These are phyloP conservation scores for Ramularia endophylla DNA, from an alignment of 2,329 filamentous ascomycete species.

Conservation along the genomic window DNA sequence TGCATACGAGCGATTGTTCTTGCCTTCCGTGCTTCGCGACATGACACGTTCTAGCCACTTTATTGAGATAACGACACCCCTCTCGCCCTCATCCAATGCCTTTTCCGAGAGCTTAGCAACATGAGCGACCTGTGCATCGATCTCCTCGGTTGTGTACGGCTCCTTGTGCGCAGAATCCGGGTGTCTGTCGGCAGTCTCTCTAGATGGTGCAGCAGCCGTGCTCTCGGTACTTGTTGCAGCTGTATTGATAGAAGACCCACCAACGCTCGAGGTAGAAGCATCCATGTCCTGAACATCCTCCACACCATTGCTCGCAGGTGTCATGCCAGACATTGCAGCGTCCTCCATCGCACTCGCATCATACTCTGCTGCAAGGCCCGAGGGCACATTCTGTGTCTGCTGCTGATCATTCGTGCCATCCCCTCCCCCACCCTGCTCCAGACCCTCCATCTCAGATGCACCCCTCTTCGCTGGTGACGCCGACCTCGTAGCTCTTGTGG, in stretches of 20 bases:
- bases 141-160: constrained; percentile 22
- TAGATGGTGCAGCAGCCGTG: background rate
- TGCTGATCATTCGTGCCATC: constrained; percentile 6
- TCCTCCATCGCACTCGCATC: constrained; percentile 12
- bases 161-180: constrained; percentile 5
- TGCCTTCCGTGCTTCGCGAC: constrained; percentile 56
- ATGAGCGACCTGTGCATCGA: constrained; percentile 65
- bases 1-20: constrained; percentile 49
- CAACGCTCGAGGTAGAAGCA: background rate
- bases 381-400: constrained; percentile 7
- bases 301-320: constrained; percentile 4
- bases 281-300: constrained; percentile 6
- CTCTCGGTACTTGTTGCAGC: background rate
- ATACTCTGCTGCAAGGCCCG: constrained; percentile 12
- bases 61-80: constrained; percentile 71
- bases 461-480: constrained; percentile 51
- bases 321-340: constrained; percentile 18
- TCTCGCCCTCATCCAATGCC: constrained; percentile 62
- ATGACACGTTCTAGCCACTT: constrained; percentile 72
- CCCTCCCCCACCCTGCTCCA: constrained; percentile 24
- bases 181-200: constrained; percentile 17
- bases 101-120: constrained; percentile 53
- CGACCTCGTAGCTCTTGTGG: constrained; percentile 29
- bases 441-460: constrained; percentile 48
- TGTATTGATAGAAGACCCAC: background rate